Evolutionary conservation across 345 rosid genomes (phyloP).

Genomic region (Corchorus olitorius): DNA sequence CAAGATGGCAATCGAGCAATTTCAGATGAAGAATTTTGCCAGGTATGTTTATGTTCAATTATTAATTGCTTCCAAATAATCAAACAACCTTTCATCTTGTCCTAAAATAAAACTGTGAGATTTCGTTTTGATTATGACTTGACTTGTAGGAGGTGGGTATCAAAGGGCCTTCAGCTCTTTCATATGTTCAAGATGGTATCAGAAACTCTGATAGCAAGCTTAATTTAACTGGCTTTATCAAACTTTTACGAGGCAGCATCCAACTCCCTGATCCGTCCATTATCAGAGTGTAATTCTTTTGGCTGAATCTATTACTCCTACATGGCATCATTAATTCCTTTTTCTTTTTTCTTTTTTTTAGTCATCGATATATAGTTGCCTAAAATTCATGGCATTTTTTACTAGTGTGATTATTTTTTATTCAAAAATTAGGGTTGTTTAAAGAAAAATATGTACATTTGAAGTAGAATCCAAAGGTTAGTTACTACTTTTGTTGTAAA

Average conservation of each 20-base stretch:
- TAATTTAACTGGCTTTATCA: conserved; percentile 74
- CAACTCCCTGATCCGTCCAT: no score
- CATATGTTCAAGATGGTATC: conserved; percentile 78
- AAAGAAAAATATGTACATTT: no score
- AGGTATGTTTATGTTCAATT: conserved; percentile 62
- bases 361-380: no score
- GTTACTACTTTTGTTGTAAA: no score
- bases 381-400: no score
- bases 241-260: conserved; percentile 64
- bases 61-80: no score
- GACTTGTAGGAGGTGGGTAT: conserved; percentile 58
- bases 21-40: conserved; percentile 68
- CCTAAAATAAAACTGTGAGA: background rate
- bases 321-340: conserved; percentile 51
- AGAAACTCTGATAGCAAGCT: conserved; percentile 82
- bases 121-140: background rate
- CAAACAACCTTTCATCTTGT: background rate
- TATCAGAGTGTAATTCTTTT: no score
- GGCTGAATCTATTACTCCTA: no score
- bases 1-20: conserved; percentile 72
- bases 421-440: no score
- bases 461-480: no score
- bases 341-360: no score
- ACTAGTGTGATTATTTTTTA: no score
- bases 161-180: conserved; percentile 70